A percentile compares a stretch with the other conserved stretches of the same genome.
These are phyloP conservation scores for Chlorencoelia australis DNA, from an alignment of 2,329 filamentous ascomycete genomes.

Conservation along the genomic window DNA sequence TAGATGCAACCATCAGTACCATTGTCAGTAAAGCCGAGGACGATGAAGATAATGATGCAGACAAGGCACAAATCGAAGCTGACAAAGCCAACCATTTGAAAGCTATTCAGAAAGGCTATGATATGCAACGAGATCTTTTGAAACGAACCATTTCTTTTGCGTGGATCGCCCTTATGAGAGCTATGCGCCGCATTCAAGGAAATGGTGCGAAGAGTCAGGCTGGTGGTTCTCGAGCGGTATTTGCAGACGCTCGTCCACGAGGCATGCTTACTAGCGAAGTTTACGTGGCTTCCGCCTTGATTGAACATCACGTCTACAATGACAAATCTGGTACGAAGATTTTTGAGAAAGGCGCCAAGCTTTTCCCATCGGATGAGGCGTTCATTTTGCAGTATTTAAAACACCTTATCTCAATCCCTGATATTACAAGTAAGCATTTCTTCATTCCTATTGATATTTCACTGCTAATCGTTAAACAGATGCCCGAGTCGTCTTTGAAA, in stretches of 20 bases:
- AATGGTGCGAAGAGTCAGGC: conserved; percentile 43
- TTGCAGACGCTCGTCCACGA: conserved; percentile 76
- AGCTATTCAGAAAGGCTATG: conserved; percentile 55
- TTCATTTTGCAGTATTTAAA: conserved; percentile 96
- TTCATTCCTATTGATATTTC: neutral
- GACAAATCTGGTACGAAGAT: conserved; percentile 89
- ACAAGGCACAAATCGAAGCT: conserved; percentile 29
- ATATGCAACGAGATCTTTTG: conserved; percentile 62
- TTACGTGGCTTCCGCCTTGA: conserved; percentile 83
- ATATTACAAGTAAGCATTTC: conserved; percentile 70
- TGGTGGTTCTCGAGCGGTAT: conserved; percentile 71
- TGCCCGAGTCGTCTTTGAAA: conserved; percentile 92
- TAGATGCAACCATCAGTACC: conserved; percentile 28
- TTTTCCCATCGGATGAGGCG: conserved; percentile 87
- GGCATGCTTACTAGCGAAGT: conserved; percentile 89
- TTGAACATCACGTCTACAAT: conserved; percentile 94
- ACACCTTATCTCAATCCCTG: conserved; percentile 83
- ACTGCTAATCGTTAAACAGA: conserved; percentile 41
- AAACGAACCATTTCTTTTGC: conserved; percentile 82
- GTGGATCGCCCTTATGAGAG: conserved; percentile 90
- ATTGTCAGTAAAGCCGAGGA: conserved; percentile 40
- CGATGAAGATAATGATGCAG: conserved; percentile 31
- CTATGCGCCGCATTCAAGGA: conserved; percentile 89
- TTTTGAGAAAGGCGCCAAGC: conserved; percentile 83
- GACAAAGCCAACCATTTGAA: conserved; percentile 51